These are phyloP conservation scores for Chlorella sorokiniana DNA, from an alignment of 139 green algal species.

Conservation along the genomic window DNA sequence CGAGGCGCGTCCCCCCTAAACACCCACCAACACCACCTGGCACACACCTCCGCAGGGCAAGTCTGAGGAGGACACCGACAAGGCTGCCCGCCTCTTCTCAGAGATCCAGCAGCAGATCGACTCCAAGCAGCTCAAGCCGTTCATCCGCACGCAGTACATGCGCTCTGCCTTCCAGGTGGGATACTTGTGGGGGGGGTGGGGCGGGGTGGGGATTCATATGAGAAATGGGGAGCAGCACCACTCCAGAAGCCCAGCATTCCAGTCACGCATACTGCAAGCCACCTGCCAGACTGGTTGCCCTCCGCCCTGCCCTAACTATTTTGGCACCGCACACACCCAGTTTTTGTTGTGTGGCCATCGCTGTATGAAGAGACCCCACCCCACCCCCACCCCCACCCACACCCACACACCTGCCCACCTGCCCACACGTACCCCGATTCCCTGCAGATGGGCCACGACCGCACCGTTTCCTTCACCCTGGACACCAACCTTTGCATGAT, in stretches of 20 bases:
- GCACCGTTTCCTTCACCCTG: conserved; percentile 87
- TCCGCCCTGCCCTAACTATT: too few relatives aligned
- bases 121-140: conserved; percentile 89
- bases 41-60: conserved; percentile 42
- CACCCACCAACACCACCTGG: too few relatives aligned
- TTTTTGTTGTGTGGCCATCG: too few relatives aligned
- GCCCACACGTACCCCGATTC: too few relatives aligned
- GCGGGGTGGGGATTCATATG: too few relatives aligned
- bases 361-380: too few relatives aligned
- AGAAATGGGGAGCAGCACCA: not conserved
- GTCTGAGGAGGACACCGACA: conserved; percentile 67
- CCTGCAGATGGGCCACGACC: conserved; percentile 94
- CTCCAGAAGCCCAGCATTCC: not conserved
- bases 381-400: too few relatives aligned
- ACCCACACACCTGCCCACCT: too few relatives aligned
- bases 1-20: too few relatives aligned
- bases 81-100: conserved; percentile 74
- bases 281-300: too few relatives aligned
- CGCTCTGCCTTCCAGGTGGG: conserved; percentile 58
- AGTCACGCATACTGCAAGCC: too few relatives aligned
- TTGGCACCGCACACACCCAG: too few relatives aligned
- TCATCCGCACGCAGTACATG: conserved; percentile 95
- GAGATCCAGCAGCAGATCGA: conserved; percentile 85
- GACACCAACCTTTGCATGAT: conserved; percentile 97
- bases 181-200: not conserved